A percentile compares a stretch with the other conserved stretches of the same genome.
Conservation (phyloP, 2,329 filamentous ascomycete species). For the Setomelanomma holmii region DNA sequence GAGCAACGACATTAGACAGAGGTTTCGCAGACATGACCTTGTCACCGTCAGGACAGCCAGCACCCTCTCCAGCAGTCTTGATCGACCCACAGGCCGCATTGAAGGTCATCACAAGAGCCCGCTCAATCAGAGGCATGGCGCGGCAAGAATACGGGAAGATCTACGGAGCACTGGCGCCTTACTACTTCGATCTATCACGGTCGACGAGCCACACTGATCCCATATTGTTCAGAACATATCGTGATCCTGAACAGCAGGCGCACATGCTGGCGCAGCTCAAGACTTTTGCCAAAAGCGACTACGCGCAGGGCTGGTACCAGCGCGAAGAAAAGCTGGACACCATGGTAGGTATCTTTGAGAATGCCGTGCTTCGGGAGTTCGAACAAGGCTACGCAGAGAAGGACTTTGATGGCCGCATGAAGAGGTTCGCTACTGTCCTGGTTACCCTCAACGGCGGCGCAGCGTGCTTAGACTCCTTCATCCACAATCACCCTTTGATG, state of each 20-base stretch:
- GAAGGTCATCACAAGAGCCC: conserved; percentile 71
- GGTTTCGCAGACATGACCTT: conserved; percentile 83
- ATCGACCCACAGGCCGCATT: conserved; percentile 70
- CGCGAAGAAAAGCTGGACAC: conserved; percentile 75
- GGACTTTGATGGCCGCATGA: conserved; percentile 89
- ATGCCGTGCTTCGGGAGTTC: conserved; percentile 88
- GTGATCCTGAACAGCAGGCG: conserved; percentile 88
- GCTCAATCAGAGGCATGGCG: conserved; percentile 83
- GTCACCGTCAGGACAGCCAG: conserved; percentile 40
- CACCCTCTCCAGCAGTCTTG: conserved; percentile 34
- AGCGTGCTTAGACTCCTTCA: conserved; percentile 81
- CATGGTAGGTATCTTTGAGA: conserved; percentile 86
- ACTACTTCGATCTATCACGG: conserved; percentile 81
- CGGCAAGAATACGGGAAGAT: conserved; percentile 90
- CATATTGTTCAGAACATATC: conserved; percentile 83
- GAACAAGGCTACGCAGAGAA: conserved; percentile 88
- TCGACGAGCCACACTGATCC: conserved; percentile 79
- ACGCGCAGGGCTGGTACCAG: conserved; percentile 73
- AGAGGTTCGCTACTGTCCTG: conserved; percentile 85
- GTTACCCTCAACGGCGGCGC: conserved; percentile 80
- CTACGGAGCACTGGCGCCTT: conserved; percentile 85
- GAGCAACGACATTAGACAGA: conserved; percentile 59
- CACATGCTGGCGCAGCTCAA: conserved; percentile 84
- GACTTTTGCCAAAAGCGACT: conserved; percentile 81
- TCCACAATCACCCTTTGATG: conserved; percentile 87